A percentile compares a stretch with the other conserved stretches of the same genome.
These are phyloP conservation scores for Baorangia bicolor DNA, from an alignment of 768 basidiomycete genomes.

Conservation along the genomic window DNA sequence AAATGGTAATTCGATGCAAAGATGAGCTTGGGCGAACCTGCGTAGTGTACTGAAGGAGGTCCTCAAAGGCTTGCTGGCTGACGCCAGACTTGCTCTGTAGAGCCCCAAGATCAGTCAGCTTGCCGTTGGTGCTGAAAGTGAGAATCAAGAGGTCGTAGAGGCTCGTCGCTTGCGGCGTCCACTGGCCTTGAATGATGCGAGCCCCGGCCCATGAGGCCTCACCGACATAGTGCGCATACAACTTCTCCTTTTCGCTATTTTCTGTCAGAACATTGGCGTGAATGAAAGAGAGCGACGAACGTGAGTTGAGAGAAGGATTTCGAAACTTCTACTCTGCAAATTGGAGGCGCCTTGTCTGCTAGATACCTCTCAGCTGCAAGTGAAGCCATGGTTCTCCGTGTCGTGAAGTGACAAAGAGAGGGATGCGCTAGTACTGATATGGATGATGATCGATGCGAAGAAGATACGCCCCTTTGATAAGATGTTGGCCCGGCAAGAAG, in stretches of 20 bases:
- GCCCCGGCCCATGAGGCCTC: constrained; percentile 83
- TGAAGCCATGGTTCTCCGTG: constrained; percentile 33
- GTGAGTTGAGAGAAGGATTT: constrained; percentile 69
- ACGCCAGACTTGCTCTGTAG: constrained; percentile 57
- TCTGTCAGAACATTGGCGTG: not conserved
- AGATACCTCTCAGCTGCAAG: constrained; percentile 58
- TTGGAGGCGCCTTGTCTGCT: constrained; percentile 73
- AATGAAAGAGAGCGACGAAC: constrained; percentile 33
- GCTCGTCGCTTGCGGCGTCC: constrained; percentile 67
- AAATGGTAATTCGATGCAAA: not conserved
- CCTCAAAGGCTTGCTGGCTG: constrained; percentile 60
- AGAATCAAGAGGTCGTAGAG: constrained; percentile 72
- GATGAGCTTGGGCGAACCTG: constrained; percentile 48
- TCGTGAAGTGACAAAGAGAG: not conserved
- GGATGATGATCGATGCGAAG: constrained; percentile 12
- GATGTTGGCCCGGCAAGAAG: constrained; percentile 4
- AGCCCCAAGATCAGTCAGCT: constrained; percentile 52
- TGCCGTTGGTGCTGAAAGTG: constrained; percentile 61
- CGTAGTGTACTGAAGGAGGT: constrained; percentile 65
- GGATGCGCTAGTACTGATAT: not conserved
- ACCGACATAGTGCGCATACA: constrained; percentile 72
- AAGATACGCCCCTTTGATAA: constrained; percentile 11
- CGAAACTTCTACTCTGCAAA: constrained; percentile 68
- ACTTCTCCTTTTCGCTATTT: constrained; percentile 68
- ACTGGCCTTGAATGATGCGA: constrained; percentile 81